These are phyloP conservation scores for Lactarius tabidus DNA, from an alignment of 768 basidiomycete genomes.

Conservation along the genomic window DNA sequence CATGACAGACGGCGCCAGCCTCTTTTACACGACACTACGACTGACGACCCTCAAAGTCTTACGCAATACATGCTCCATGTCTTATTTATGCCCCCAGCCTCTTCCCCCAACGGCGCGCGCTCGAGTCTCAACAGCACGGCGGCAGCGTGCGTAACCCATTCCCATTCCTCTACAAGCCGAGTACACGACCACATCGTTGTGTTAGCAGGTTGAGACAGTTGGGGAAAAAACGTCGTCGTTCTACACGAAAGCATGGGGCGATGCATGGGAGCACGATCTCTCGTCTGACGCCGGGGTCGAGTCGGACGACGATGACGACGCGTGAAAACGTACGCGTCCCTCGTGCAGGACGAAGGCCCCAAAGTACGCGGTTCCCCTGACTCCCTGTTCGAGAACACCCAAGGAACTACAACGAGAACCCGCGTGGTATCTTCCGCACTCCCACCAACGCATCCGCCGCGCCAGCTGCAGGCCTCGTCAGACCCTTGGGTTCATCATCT, in stretches of 20 bases:
- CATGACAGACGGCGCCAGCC: slow-evolving; percentile 75
- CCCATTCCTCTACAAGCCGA: too few species aligned
- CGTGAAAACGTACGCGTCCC: slow-evolving; percentile 57
- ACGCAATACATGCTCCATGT: slow-evolving; percentile 80
- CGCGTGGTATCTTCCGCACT: slow-evolving; percentile 81
- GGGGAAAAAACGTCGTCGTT: slow-evolving; percentile 85
- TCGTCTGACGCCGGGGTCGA: slow-evolving; percentile 36
- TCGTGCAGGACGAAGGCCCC: slow-evolving; percentile 72
- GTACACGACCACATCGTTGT: slow-evolving; percentile 83
- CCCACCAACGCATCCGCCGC: slow-evolving; percentile 57
- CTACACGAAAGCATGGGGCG: slow-evolving; percentile 74
- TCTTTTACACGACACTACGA: slow-evolving; percentile 87
- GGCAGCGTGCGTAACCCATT: too few species aligned
- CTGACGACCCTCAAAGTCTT: slow-evolving; percentile 72
- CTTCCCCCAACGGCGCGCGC: too few species aligned
- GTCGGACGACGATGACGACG: slow-evolving; percentile 43
- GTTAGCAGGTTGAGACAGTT: slow-evolving; percentile 96
- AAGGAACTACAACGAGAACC: slow-evolving; percentile 89
- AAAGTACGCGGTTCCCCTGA: slow-evolving; percentile 48
- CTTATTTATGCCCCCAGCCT: slow-evolving; percentile 72
- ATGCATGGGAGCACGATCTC: slow-evolving; percentile 75
- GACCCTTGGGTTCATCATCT: slow-evolving; percentile 74
- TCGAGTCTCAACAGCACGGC: too few species aligned
- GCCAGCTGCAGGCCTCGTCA: too few species aligned
- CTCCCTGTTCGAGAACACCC: slow-evolving; percentile 27